Evolutionary conservation across 306 rosid genomes (phyloP), one percentile per base, ranked within the genome.

Genomic region (Casuarina glauca): DNA sequence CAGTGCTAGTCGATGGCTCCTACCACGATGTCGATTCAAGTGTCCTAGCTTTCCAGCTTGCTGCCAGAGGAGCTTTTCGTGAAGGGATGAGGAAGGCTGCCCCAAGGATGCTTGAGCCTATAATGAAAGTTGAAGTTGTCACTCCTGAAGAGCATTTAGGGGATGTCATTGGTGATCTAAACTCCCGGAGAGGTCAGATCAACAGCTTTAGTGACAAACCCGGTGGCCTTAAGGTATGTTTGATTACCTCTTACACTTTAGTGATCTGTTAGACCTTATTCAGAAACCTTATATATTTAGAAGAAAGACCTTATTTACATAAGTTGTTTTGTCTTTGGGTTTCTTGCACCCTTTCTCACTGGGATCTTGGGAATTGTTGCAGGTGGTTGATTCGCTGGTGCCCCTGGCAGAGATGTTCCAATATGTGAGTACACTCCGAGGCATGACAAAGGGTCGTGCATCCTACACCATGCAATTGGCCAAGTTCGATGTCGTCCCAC

Each of bases 321-420:
- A 26, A 1, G 26, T 2, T 3, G 36, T 44, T 71, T 51, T 52
- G 2, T 51, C 19, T 80, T 68, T 86, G 77, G 48, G 53, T 78
- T 69, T 7, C 2, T 4, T 2, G 15, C 17, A 61, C n/a, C 11
- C 36, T 17, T 26, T 75, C 9, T 48, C 1, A 73, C 43, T 45
- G 16, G 42, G 17, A 41, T 13, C 42, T 76, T 63, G 35, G 63
- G 49, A 82, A 53, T 42, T 15, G 70, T 78, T 80, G 79, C 93
- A 95, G 97, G 97, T 93, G 74, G 99, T 95, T 45, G 99, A 95
- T 86, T 5, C 94, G 2, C 74, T 88, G 60, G 97, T 95, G 79
- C 99, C 98, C 19, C 91, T 95, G 69, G 97, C 97, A 1, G 99
- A 95, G 89, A 95, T 95, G 99, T 95, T 95, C 72, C 99, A 92